These are phyloP conservation scores for Phoenix roebelenii DNA, from an alignment of 176 grass and related monocot species.

Conservation along the genomic window DNA sequence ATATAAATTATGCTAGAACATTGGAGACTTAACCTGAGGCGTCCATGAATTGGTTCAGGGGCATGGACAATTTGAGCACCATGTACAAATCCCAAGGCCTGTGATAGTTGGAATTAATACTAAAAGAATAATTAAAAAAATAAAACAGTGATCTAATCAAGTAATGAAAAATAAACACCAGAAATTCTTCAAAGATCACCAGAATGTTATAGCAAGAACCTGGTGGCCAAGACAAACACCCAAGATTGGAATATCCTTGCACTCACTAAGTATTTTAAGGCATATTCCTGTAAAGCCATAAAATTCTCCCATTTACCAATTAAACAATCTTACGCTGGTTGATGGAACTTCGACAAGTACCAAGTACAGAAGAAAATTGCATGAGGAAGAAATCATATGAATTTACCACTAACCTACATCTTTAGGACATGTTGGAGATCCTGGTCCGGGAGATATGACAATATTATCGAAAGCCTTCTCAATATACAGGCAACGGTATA, in stretches of 20 bases:
- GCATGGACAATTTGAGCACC: constrained; percentile 74
- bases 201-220: constrained; percentile 28
- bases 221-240: constrained; percentile 98
- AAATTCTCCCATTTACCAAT: not conserved
- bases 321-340: too few species aligned
- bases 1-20: not conserved
- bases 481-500: constrained; percentile 56
- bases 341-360: too few species aligned
- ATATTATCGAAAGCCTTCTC: constrained; percentile 80
- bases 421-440: constrained; percentile 54
- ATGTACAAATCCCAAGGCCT: constrained; percentile 90
- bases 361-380: too few species aligned
- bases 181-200: constrained; percentile 13
- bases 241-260: constrained; percentile 74
- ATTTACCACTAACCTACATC: constrained; percentile 56
- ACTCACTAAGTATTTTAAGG: constrained; percentile 63
- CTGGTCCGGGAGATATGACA: constrained; percentile 87
- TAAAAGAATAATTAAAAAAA: not conserved
- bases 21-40: constrained; percentile 51
- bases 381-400: not conserved
- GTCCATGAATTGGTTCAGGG: constrained; percentile 78
- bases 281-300: constrained; percentile 45
- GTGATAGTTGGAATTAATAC: constrained; percentile 10
- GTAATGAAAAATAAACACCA: not conserved
- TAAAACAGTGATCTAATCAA: not conserved